Conservation (phyloP, 192 early-diverging fungal genomes). For the Phlyctochytrium bullatum region DNA sequence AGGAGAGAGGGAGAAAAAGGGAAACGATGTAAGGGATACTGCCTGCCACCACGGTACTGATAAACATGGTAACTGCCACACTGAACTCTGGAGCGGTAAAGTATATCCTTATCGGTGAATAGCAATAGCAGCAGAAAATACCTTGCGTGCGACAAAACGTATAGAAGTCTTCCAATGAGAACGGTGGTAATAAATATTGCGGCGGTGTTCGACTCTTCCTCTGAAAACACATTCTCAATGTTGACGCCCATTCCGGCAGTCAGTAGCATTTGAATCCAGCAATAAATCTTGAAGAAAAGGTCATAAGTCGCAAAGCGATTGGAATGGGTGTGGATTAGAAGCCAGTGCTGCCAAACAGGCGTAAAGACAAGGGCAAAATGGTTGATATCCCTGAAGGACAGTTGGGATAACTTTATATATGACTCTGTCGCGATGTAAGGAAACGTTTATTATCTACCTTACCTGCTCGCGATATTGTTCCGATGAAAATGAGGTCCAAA, state of each 20-base stretch:
- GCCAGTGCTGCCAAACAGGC: slow-evolving; percentile 11
- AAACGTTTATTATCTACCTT: too few relatives aligned
- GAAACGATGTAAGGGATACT: not conserved
- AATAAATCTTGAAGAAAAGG: slow-evolving; percentile 15
- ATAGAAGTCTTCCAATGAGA: not conserved
- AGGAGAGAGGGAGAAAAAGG: slow-evolving; percentile 1
- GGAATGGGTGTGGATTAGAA: slow-evolving; percentile 7
- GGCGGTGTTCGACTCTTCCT: slow-evolving; percentile 7
- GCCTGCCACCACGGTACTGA: not conserved
- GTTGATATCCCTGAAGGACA: not conserved
- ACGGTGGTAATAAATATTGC: slow-evolving; percentile 7
- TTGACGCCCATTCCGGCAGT: slow-evolving; percentile 9
- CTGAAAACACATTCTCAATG: slow-evolving; percentile 2
- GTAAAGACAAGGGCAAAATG: slow-evolving; percentile 10
- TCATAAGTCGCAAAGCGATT: slow-evolving; percentile 14
- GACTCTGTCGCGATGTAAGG: not conserved
- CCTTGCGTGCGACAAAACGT: slow-evolving; percentile 3
- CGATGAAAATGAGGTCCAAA: slow-evolving; percentile 17
- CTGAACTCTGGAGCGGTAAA: slow-evolving; percentile 9
- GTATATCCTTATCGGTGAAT: not conserved
- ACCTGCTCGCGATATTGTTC: slow-evolving; percentile 1
- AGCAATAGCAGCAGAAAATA: not conserved
- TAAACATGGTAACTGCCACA: not conserved
- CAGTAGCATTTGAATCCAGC: slow-evolving; percentile 10
- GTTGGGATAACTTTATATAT: not conserved